Evolutionary conservation across 345 rosid genomes (phyloP), one percentile per base, ranked within the genome.

Genomic region (Euphorbia lathyris): DNA sequence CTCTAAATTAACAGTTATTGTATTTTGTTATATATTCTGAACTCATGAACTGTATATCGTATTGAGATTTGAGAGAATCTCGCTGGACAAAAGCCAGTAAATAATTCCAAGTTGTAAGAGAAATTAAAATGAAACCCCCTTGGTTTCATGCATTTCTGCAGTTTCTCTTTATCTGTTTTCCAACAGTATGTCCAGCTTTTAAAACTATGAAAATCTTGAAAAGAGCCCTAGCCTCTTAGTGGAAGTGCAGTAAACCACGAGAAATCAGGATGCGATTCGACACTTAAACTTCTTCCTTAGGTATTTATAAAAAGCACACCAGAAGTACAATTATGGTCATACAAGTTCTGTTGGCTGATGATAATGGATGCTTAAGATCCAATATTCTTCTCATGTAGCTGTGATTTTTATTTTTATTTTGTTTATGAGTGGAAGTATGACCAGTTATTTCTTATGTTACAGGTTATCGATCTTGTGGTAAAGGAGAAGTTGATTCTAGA

Each of bases 391-490:
- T 22, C 48, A 42, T 26, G 25, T 7, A 20, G 2, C 43, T 45
- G 9, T 13, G 16, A 23, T 23, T 0, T 14, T 58, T 59, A 0
- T n/a, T 32, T 63, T 65, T 27, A 60, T 19, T 2, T 19, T 36
- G 30, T 11, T 20, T 32, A 25, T n/a, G 23, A 63, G 65, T 7
- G 7, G 25, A 34, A 50, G 26, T 71, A 26, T 61, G 36, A 52
- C 22, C 16, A 19, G 9, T 59, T 63, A 40, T 38, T n/a, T 11
- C 27, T 27, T 68, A 29, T 7, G 63, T 60, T 83, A 53, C 87
- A 89, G 97, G 88, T 90, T 17, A 89, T 89, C 91, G 97, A 90
- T 26, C 88, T 93, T 72, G 90, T 93, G 74, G 85, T 85, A 14
- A 74, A 84, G 80, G 91, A 90, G 79, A 81, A 82, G 0, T 68